phyloP scores from a whole-genome alignment of 106 monocot species.

The Cymbidium sinense region DNA sequence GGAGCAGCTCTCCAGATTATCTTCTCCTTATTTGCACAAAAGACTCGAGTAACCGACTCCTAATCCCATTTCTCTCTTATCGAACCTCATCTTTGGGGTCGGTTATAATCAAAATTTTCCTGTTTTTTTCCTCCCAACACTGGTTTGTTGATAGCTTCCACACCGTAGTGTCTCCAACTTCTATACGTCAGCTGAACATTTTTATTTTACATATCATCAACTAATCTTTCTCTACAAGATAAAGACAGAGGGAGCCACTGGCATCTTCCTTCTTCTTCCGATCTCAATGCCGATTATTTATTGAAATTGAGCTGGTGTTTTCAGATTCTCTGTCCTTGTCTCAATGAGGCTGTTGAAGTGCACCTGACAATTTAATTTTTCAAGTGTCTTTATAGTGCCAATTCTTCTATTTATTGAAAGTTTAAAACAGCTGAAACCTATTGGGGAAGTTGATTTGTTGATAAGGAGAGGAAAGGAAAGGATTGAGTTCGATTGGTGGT shows the following conservation, averaged over 20 bases:
- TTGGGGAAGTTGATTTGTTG: neutral
- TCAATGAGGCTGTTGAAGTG: neutral
- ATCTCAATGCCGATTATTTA: neutral
- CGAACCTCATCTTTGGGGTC: too few species aligned
- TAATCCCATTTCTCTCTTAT: too few species aligned
- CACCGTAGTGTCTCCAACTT: too few species aligned
- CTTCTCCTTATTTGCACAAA: too few species aligned
- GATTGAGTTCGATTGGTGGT: neutral
- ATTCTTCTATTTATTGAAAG: neutral
- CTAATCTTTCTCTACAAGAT: neutral
- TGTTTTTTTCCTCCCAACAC: too few species aligned
- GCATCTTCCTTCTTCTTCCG: neutral
- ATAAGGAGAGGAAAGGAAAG: neutral
- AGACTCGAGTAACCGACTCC: too few species aligned
- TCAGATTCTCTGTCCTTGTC: conserved; percentile 3
- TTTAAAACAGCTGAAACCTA: neutral
- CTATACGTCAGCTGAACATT: too few species aligned
- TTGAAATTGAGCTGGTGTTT: neutral
- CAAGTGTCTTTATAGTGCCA: neutral
- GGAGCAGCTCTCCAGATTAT: too few species aligned
- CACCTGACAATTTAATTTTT: neutral
- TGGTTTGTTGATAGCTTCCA: too few species aligned
- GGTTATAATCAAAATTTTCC: too few species aligned
- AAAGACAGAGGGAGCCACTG: too few species aligned
- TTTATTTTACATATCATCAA: too few species aligned